Evolutionary conservation across 352 stramenopile genomes (phyloP).

Genomic region (Pythium grandisporangium): DNA sequence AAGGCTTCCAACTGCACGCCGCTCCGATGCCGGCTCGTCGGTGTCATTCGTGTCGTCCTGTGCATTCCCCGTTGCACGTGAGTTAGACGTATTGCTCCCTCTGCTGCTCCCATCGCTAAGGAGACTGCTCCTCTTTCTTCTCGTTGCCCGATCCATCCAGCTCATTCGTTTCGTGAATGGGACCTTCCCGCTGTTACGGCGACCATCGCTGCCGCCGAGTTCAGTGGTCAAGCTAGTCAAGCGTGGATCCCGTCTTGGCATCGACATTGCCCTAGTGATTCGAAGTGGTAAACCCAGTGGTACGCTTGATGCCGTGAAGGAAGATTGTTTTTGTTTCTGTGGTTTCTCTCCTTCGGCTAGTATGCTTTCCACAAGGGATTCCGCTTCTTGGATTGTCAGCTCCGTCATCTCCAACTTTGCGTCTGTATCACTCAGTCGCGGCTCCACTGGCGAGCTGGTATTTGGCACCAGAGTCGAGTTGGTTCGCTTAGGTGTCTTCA

Average conservation of each 20-base stretch:
- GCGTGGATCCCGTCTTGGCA: too few species aligned
- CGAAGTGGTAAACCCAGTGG: too few species aligned
- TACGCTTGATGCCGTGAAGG: too few species aligned
- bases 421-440: not conserved
- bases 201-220: too few species aligned
- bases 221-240: too few species aligned
- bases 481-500: slow-evolving; percentile 13
- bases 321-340: too few species aligned
- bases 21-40: not conserved
- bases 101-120: not conserved
- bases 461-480: not conserved
- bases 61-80: too few species aligned
- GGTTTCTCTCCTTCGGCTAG: too few species aligned
- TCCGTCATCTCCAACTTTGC: not conserved
- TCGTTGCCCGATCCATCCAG: not conserved
- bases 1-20: slow-evolving; percentile 4
- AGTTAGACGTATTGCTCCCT: not conserved
- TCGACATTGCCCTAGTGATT: too few species aligned
- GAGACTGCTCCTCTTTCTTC: too few species aligned
- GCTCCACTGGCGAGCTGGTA: not conserved
- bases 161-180: not conserved
- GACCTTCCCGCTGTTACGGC: not conserved
- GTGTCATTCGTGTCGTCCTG: too few species aligned
- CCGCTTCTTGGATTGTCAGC: not conserved
- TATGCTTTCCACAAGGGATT: too few species aligned